phyloP scores from a whole-genome alignment of 768 basidiomycete species.

The Rossbeevera mucosa region DNA sequence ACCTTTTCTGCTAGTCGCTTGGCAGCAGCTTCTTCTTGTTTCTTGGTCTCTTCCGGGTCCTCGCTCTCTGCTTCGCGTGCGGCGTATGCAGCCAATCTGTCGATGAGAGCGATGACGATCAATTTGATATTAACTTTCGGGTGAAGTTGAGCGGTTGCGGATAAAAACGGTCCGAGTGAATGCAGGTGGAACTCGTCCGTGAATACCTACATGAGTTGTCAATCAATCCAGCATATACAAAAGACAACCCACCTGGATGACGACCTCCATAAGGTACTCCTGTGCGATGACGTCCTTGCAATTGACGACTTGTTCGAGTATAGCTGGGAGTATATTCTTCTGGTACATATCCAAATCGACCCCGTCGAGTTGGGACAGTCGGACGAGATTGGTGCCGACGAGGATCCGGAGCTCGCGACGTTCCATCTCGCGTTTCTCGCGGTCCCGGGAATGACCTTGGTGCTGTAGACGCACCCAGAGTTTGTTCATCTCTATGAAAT shows the following conservation, averaged over 20 bases:
- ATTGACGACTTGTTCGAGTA: constrained; percentile 95
- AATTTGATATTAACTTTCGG: constrained; percentile 98
- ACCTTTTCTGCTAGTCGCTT: constrained; percentile 85
- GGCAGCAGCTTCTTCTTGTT: constrained; percentile 90
- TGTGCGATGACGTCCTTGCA: constrained; percentile 99
- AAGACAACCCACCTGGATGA: constrained; percentile 75
- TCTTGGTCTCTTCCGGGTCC: constrained; percentile 89
- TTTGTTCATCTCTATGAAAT: constrained; percentile 99
- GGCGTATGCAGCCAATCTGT: constrained; percentile 92
- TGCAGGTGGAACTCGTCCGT: constrained; percentile 98
- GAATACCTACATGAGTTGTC: constrained; percentile 64
- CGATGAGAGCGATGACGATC: constrained; percentile 96
- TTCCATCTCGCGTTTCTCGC: constrained; percentile 96
- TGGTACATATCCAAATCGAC: constrained; percentile 94
- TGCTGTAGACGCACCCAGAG: constrained; percentile 99
- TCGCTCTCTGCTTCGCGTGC: constrained; percentile 97
- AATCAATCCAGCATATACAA: neutral
- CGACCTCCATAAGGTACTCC: constrained; percentile 99
- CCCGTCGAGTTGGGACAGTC: constrained; percentile 91
- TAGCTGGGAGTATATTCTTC: constrained; percentile 78
- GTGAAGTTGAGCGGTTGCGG: constrained; percentile 92
- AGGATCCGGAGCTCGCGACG: constrained; percentile 91
- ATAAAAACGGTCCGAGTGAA: constrained; percentile 92
- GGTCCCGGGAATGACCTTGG: constrained; percentile 93
- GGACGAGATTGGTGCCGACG: constrained; percentile 96